Evolutionary conservation across 208 protist genomes (phyloP), one percentile per base, ranked within the genome.

Genomic region (Acanthamoeba sp.): DNA sequence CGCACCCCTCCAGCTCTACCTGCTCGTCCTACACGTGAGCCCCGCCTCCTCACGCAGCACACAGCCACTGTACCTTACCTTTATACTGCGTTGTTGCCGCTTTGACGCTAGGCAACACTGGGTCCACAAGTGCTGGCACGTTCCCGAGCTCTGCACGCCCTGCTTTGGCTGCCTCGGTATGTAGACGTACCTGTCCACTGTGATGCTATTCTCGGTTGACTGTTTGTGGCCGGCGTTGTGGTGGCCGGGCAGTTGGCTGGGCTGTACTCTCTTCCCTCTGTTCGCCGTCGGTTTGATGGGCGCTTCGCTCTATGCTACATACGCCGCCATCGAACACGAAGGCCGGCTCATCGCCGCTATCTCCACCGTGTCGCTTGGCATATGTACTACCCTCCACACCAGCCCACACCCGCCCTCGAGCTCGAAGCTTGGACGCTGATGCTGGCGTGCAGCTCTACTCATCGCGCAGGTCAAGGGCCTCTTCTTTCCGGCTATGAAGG

Each of bases 1-100:
- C 42, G 42, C 48, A 24, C 78, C 78, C 20, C 78, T 87, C 24
- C 78, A 87, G 78, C 78, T 87, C 38, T 87, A 87, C 38, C 48
- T 87, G 24, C 48, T 87, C 42, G 27, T 87, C 36, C 38, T 48
- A 29, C 48, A 48, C 9, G 78, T 87, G 38, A 16, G 45, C 0
- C 18, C 20, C 32, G 24, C 24, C 24, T 22, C 24, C 9, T 73
- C 20, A 12, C 32, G 9, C 32, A 73, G 9, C 32, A 6, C 32
- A 6, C 36, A 78, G 18, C 20, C 38, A 78, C 38, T 5, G 12
- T 42, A 18, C 29, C 6, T 29, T 78, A 27, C 6, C 16, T 78
- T 36, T 78, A 4, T 36, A 78, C 38, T 32, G 0, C 38, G 7
- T 78, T n/a, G 7, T 62, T 20, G 18, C 45, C 29, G 16, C n/a